Evolutionary conservation across 306 rosid genomes (phyloP).

Genomic region (Acacia acuminata): DNA sequence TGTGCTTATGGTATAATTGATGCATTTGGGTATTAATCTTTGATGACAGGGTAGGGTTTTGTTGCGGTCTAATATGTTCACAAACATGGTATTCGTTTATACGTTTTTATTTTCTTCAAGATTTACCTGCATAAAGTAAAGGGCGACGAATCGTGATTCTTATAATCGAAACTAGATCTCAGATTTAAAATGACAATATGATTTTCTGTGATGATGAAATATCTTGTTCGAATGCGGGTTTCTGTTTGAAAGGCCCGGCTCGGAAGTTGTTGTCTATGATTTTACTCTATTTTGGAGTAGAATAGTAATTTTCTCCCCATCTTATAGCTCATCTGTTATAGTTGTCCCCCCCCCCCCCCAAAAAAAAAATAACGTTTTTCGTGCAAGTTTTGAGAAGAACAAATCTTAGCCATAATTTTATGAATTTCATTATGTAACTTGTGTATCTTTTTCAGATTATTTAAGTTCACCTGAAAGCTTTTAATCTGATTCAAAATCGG

Average conservation of each 20-base stretch:
- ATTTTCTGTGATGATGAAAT: neutral
- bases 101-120: neutral
- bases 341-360: neutral
- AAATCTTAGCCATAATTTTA: neutral
- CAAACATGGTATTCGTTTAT: neutral
- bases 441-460: slow-evolving; percentile 21
- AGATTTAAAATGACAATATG: neutral
- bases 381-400: neutral
- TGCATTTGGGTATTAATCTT: neutral
- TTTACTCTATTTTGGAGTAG: neutral
- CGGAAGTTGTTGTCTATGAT: neutral
- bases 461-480: neutral
- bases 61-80: neutral
- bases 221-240: neutral
- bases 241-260: neutral
- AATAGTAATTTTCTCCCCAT: neutral
- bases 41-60: neutral
- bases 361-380: no score
- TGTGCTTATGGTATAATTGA: slow-evolving; percentile 1
- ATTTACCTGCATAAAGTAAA: neutral
- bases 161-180: neutral
- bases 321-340: neutral
- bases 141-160: neutral
- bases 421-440: slow-evolving; percentile 15
- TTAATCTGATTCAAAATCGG: slow-evolving; percentile 33